phyloP scores from a whole-genome alignment of 257 asterid genomes.

The Cordia subcordata region DNA sequence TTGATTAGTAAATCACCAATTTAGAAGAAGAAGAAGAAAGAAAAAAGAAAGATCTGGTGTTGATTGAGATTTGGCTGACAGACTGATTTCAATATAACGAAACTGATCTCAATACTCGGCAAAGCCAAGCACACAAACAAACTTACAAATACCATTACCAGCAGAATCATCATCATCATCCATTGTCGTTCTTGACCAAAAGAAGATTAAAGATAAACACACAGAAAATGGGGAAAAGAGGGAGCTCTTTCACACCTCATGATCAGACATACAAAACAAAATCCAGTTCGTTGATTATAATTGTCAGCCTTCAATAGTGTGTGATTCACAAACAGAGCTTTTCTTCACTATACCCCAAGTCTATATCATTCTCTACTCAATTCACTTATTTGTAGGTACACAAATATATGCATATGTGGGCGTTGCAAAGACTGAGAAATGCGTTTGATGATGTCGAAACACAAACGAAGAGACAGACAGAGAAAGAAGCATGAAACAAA shows the following conservation, averaged over 20 bases:
- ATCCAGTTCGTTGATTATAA: conserved; percentile 6
- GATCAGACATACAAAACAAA: conserved; percentile 10
- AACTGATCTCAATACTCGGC: conserved; percentile 3
- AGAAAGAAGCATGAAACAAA: background rate
- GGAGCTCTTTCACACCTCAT: conserved; percentile 21
- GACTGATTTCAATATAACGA: background rate
- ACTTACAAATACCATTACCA: too few species aligned
- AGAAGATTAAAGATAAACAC: too few species aligned
- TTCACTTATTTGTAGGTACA: too few species aligned
- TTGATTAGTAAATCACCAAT: too few species aligned
- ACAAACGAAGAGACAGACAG: background rate
- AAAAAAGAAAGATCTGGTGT: background rate
- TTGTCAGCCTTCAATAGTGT: too few species aligned
- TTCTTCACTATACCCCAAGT: too few species aligned
- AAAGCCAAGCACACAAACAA: too few species aligned
- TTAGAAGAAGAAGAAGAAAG: background rate
- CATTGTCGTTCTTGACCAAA: too few species aligned
- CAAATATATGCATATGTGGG: too few species aligned
- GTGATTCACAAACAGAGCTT: too few species aligned
- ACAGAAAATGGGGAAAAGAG: background rate
- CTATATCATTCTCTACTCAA: too few species aligned
- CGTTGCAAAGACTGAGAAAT: background rate
- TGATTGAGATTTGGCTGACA: too few species aligned
- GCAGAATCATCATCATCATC: background rate
- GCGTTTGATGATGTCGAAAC: background rate